phyloP scores from a whole-genome alignment of 768 basidiomycete species.

The Russula lepida region DNA sequence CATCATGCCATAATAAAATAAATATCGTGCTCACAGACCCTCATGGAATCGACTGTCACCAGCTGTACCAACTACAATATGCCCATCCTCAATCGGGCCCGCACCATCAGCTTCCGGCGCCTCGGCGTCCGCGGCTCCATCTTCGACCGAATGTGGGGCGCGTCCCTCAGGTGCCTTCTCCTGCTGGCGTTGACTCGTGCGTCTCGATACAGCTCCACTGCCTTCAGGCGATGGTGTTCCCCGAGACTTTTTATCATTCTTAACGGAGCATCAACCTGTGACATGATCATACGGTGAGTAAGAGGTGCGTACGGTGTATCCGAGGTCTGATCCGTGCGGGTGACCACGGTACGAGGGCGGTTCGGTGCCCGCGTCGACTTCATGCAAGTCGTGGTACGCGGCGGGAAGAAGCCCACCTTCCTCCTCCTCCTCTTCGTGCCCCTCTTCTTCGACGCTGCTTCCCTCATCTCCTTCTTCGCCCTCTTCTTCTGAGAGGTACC shows the following conservation, averaged over 20 bases:
- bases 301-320: conserved; percentile 44
- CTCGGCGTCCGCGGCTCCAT: conserved; percentile 3
- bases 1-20: not conserved
- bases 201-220: conserved; percentile 32
- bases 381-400: conserved; percentile 28
- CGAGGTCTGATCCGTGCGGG: conserved; percentile 33
- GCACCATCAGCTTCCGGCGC: conserved; percentile 20
- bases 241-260: conserved; percentile 34
- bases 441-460: conserved; percentile 46
- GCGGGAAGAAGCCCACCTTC: conserved; percentile 42
- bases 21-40: not conserved
- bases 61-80: not conserved
- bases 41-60: conserved; percentile 12
- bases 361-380: conserved; percentile 37
- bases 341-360: conserved; percentile 57
- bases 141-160: conserved; percentile 26
- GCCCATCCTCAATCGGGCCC: conserved; percentile 13
- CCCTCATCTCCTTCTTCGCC: conserved; percentile 54
- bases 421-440: conserved; percentile 39
- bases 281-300: not conserved
- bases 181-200: conserved; percentile 51
- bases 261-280: not conserved
- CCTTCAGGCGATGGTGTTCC: conserved; percentile 19
- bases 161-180: conserved; percentile 68
- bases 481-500: conserved; percentile 75